phyloP scores from a whole-genome alignment of 192 early-diverging fungal genomes.

The Podochytrium sp. region DNA sequence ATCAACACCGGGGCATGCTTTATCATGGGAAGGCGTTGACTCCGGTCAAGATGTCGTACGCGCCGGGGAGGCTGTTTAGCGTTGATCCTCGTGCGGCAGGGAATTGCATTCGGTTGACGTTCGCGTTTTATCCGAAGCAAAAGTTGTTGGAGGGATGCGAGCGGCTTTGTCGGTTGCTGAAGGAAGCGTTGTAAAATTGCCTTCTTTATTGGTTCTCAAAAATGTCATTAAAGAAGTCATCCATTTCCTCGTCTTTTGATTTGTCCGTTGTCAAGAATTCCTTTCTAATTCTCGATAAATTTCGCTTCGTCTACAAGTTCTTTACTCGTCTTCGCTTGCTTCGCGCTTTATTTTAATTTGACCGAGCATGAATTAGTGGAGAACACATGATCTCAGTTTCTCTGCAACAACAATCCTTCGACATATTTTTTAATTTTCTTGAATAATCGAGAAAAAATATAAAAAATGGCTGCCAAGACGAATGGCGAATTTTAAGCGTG shows the following conservation, averaged over 20 bases:
- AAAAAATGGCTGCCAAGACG: no score
- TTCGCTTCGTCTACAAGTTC: no score
- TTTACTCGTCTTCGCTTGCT: no score
- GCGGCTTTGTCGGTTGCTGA: constrained; percentile 40
- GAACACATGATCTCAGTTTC: no score
- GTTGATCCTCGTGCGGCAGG: neutral
- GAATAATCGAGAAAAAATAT: no score
- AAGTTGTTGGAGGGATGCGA: constrained; percentile 34
- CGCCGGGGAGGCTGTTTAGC: constrained; percentile 42
- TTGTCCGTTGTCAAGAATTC: constrained; percentile 38
- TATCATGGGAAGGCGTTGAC: constrained; percentile 10
- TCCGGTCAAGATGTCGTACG: constrained; percentile 36
- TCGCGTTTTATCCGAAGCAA: constrained; percentile 43
- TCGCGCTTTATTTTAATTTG: no score
- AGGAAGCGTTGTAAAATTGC: neutral
- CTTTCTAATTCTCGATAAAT: no score
- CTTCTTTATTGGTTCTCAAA: constrained; percentile 37
- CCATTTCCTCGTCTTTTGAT: constrained; percentile 62
- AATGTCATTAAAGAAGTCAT: constrained; percentile 66
- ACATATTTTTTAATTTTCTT: no score
- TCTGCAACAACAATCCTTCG: no score
- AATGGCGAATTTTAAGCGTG: no score
- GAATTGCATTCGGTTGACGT: constrained; percentile 44
- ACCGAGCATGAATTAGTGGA: no score
- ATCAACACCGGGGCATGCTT: neutral